Percentiles rank a stretch among this genome's conserved stretches.
Conservation (phyloP, 2,329 filamentous ascomycete species). For the Tolypocladium ovalisporum region DNA sequence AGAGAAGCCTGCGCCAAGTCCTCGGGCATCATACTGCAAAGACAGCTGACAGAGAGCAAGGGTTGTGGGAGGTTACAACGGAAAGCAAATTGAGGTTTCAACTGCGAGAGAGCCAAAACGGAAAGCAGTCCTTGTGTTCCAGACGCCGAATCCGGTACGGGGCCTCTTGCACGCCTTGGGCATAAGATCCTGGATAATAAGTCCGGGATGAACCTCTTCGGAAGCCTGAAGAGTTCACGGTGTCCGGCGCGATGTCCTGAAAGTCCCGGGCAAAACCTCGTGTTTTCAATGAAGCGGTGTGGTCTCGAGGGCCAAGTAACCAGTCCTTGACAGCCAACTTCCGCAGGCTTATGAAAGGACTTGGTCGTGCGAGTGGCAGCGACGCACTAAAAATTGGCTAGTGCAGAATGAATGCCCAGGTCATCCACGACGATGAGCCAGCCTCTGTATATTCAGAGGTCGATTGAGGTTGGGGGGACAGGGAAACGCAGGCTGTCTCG, state of each 20-base stretch:
- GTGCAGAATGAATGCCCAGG: background rate
- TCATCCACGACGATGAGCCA: background rate
- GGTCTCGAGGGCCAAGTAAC: background rate
- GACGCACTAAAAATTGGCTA: background rate
- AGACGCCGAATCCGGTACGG: slow-evolving; percentile 4
- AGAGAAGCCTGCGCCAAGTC: slow-evolving; percentile 36
- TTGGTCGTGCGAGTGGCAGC: background rate
- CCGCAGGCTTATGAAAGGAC: background rate
- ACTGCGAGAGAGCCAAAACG: background rate
- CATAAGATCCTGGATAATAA: slow-evolving; percentile 5
- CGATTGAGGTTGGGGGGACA: background rate
- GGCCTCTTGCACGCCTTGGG: slow-evolving; percentile 1
- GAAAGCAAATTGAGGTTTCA: background rate
- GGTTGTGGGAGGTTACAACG: background rate
- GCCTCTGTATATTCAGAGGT: background rate
- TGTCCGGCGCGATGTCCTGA: background rate
- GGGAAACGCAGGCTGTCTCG: background rate
- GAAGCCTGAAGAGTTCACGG: background rate
- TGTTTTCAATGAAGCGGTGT: background rate
- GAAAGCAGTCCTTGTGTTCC: slow-evolving; percentile 3
- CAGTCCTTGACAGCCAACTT: background rate
- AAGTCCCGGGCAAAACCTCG: background rate
- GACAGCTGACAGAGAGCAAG: background rate
- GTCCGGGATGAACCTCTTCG: background rate
- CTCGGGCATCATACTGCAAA: slow-evolving; percentile 22